Base-by-base conservation (phyloP, 2,329 filamentous ascomycete species). In the Fusarium liriodendri region DNA sequence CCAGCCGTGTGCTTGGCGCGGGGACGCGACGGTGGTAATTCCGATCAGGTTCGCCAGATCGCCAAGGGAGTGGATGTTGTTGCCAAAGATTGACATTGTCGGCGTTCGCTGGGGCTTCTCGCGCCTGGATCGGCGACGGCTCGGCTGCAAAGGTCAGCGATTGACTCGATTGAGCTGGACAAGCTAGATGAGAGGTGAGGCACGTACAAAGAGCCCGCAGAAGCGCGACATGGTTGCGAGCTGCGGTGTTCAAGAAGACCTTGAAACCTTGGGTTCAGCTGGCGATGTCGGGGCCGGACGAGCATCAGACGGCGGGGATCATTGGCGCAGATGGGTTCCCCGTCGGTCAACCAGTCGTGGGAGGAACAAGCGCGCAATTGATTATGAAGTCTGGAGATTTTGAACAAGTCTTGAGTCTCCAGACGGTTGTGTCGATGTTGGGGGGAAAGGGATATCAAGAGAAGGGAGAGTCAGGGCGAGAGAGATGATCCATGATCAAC, bases 11-110 rank as follows among this genome's bases (percentile, higher is more conserved):
- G 62, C 78, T 73, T 33, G 80, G 78, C 66, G 74, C 61, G 70
- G 82, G 62, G 73, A 82, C 42, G 75, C 75, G 38, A 81, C 66
- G 38, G 82, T 72, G 10, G 82, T 82, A 45, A 78, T 76, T 57
- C 74, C 79, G 35, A 85, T 78, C 77, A 85, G 79, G 13, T 76
- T 76, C 40, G 75, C 75, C 33, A 85, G 72, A n/a, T 77, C 71
- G 27, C 66, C 57, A 25, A 78, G 76, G 27, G 81, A 78, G 27
- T 78, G 69, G 54, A 76, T 67, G 54, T 84, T 83, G 65, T 80
- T 81, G 58, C 80, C 83, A 62, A 84, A 83, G 65, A 85, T 81
- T 63, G 83, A 84, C 74, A 84, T 80, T 38, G 83, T 84, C 25
- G 79, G 81, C 50, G 77, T 69, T 29, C 83, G 83, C 50, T 76